phyloP scores from a whole-genome alignment of 1,284 basidiomycete genomes.

The Vanrija sp. region DNA sequence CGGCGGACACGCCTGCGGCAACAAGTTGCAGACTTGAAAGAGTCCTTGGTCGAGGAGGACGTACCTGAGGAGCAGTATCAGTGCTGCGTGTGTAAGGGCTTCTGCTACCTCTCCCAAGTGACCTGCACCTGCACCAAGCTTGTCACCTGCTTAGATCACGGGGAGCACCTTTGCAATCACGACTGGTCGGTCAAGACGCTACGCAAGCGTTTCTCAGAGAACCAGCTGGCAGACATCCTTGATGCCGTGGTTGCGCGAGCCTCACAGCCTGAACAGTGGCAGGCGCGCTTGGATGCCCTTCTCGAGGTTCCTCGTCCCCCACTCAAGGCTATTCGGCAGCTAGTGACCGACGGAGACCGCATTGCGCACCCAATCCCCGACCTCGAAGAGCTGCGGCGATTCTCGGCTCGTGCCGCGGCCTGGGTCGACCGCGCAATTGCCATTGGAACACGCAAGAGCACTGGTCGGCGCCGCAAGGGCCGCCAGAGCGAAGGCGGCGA shows the following conservation, averaged over 20 bases:
- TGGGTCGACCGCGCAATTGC: slow-evolving; percentile 59
- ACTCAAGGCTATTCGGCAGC: slow-evolving; percentile 68
- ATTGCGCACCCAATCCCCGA: slow-evolving; percentile 72
- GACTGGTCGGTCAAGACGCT: slow-evolving; percentile 60
- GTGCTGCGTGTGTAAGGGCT: slow-evolving; percentile 87
- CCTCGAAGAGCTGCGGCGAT: slow-evolving; percentile 66
- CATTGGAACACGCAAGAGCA: slow-evolving; percentile 35
- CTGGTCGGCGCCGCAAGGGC: slow-evolving; percentile 31
- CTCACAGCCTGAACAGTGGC: slow-evolving; percentile 70
- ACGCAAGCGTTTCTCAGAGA: slow-evolving; percentile 76
- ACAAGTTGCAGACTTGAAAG: slow-evolving; percentile 56
- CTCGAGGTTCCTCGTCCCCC: slow-evolving; percentile 68
- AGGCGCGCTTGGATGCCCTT: slow-evolving; percentile 63
- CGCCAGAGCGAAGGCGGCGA: slow-evolving; percentile 24
- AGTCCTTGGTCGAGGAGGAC: slow-evolving; percentile 73
- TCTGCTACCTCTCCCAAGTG: slow-evolving; percentile 93
- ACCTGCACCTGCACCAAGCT: slow-evolving; percentile 69
- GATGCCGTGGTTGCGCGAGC: slow-evolving; percentile 67
- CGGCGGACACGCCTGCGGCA: slow-evolving; percentile 59
- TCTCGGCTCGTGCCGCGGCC: slow-evolving; percentile 72
- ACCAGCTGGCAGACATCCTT: slow-evolving; percentile 67
- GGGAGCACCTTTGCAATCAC: slow-evolving; percentile 70
- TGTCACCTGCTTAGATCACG: slow-evolving; percentile 84
- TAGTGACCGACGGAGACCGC: slow-evolving; percentile 80
- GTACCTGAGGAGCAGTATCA: slow-evolving; percentile 90